A percentile compares a stretch with the other conserved stretches of the same genome.
phyloP scores from a whole-genome alignment of 2,329 filamentous ascomycete genomes.

The Neofusicoccum umdonicola region DNA sequence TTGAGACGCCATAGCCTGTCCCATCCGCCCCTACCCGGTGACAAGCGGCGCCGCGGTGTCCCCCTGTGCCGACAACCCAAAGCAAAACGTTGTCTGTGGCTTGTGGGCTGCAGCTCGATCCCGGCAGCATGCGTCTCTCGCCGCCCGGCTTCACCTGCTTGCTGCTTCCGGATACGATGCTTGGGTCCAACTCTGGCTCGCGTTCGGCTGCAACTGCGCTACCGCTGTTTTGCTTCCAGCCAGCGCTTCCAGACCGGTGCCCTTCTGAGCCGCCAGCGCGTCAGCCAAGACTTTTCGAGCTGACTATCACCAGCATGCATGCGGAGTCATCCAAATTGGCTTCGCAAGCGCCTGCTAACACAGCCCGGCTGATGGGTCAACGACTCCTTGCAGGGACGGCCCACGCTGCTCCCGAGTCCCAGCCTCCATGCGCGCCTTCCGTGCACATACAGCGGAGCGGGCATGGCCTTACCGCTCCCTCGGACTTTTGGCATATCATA shows the following conservation, averaged over 20 bases:
- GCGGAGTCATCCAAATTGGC: neutral
- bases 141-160: neutral
- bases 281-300: neutral
- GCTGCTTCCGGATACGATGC: neutral
- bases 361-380: neutral
- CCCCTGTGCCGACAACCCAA: too few relatives aligned
- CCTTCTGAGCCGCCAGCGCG: neutral
- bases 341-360: neutral
- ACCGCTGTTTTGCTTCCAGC: neutral
- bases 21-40: neutral
- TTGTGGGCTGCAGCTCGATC: neutral
- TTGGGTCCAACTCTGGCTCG: neutral
- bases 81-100: neutral
- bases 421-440: neutral
- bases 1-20: neutral
- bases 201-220: neutral
- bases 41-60: neutral
- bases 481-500: neutral
- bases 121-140: neutral
- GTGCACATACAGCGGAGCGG: neutral
- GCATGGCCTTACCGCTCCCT: neutral
- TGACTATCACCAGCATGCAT: neutral
- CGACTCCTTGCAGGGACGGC: neutral
- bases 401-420: neutral
- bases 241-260: neutral